Percentiles rank a stretch among this genome's conserved stretches.
Evolutionary conservation across 2,329 filamentous ascomycete genomes (phyloP).

Genomic region (Paramyrothecium roridum): DNA sequence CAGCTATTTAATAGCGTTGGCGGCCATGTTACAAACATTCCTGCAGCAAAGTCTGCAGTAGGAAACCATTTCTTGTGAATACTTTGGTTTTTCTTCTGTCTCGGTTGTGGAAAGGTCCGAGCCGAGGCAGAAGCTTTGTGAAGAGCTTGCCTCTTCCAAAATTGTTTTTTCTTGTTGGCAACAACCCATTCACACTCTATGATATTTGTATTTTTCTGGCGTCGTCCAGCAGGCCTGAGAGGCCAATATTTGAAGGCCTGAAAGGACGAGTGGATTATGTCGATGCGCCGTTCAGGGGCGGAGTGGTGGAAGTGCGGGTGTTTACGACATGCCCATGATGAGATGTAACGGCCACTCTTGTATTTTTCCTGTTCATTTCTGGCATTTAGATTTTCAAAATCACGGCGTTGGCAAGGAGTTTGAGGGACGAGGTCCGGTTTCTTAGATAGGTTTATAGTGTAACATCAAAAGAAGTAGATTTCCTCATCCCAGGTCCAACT

Average conservation of each 20-base stretch:
- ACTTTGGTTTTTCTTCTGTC: not conserved
- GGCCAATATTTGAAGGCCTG: not conserved
- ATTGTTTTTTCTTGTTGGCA: not conserved
- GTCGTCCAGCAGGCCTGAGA: not conserved
- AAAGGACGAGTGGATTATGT: not conserved
- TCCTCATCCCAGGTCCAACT: not conserved
- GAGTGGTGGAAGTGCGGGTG: not conserved
- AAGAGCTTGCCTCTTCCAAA: not conserved
- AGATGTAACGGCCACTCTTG: not conserved
- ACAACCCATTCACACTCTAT: too few species aligned
- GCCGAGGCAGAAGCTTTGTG: not conserved
- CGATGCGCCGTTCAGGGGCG: not conserved
- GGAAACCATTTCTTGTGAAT: not conserved
- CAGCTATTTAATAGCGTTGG: conserved; percentile 26
- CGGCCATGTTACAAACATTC: not conserved
- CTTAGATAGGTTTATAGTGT: conserved; percentile 13
- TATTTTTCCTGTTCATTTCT: not conserved
- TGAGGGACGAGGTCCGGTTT: not conserved
- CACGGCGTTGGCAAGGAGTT: not conserved
- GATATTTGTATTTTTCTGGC: not conserved
- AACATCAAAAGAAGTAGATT: conserved; percentile 2
- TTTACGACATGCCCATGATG: not conserved
- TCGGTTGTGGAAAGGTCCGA: not conserved
- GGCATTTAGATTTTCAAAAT: not conserved
- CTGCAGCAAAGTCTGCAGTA: not conserved